Percentiles rank a stretch among this genome's conserved stretches.
phyloP scores from a whole-genome alignment of 305 asterid genomes.

The Lippia alba region DNA sequence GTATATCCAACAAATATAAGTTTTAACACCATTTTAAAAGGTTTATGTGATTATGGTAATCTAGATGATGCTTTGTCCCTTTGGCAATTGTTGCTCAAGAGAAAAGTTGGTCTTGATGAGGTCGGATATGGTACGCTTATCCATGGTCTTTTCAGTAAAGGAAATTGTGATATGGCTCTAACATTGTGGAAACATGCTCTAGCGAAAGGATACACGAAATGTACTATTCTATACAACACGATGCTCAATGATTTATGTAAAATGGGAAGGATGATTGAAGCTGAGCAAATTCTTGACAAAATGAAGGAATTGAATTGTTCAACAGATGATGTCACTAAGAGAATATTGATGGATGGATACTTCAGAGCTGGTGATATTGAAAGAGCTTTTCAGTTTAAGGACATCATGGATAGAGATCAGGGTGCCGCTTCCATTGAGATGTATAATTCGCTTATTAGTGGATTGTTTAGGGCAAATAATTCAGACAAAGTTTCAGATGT shows the following conservation, averaged over 20 bases:
- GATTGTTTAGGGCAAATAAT: constrained; percentile 66
- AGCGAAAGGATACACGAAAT: constrained; percentile 65
- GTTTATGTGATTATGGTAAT: constrained; percentile 62
- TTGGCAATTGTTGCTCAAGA: constrained; percentile 74
- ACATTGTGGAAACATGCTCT: constrained; percentile 69
- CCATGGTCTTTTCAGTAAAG: constrained; percentile 64
- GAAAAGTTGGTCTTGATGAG: constrained; percentile 73
- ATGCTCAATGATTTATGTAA: constrained; percentile 81
- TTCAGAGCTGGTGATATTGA: constrained; percentile 69
- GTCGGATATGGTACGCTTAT: constrained; percentile 74
- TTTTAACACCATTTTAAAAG: constrained; percentile 81
- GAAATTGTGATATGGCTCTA: constrained; percentile 57
- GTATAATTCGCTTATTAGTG: constrained; percentile 81
- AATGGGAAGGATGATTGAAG: constrained; percentile 75
- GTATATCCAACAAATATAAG: constrained; percentile 65
- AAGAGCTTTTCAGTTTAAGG: constrained; percentile 59
- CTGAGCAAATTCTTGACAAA: constrained; percentile 65
- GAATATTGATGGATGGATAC: constrained; percentile 79
- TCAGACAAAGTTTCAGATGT: constrained; percentile 49
- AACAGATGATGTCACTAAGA: constrained; percentile 71
- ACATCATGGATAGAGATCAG: constrained; percentile 57
- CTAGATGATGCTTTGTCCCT: constrained; percentile 74
- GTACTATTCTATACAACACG: constrained; percentile 63
- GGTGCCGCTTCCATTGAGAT: constrained; percentile 65
- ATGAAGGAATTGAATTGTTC: constrained; percentile 69